Base-by-base conservation (phyloP, 2,329 filamentous ascomycete genomes). In the Davidsoniella virescens region DNA sequence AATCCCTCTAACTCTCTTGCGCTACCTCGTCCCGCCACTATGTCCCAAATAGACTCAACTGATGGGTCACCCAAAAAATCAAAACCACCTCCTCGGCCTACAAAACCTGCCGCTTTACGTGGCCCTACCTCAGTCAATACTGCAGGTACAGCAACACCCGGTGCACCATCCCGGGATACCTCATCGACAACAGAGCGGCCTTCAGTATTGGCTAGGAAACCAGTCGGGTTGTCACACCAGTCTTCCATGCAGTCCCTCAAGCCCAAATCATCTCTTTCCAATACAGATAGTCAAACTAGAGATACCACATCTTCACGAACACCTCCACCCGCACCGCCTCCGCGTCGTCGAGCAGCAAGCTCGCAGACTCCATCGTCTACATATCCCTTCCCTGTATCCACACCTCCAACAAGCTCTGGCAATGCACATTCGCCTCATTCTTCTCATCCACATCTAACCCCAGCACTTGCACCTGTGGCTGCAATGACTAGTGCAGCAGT, bases 381-480 rank as follows among this genome's bases (percentile, higher is more conserved):
- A 56, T 12, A 56, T 45, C 23, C 39, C 49, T 29, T 50, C 49
- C 33, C 55, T 56, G 57, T 20, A 54, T 56, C 38, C 17, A 25
- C 14, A 7, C 33, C 17, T 9, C 6, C 8, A 37, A 16, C 1
- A 44, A 23, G 16, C 23, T 40, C 17, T 16, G 12, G 5, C 33
- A 23, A 42, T 12, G 17, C 40, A 41, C 39, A 43, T 33, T 33
- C 29, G 29, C 29, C 29, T n/a, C 43, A 47, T 18, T 33, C 37
- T 5, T 18, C 29, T 5, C 25, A 45, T 23, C 41, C 52, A 60
- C 49, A 58, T 55, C 3, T 60, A 66, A 10, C 85, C 77, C 62
- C 86, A 82, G 65, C 82, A 84, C 56, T 68, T 87, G 50, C 80
- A 82, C 53, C 59, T 87, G 44, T 92, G 84, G 85, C 70, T 72